Evolutionary conservation across 192 early-diverging fungal species (phyloP).

Genomic region (Umbelopsis sp.): DNA sequence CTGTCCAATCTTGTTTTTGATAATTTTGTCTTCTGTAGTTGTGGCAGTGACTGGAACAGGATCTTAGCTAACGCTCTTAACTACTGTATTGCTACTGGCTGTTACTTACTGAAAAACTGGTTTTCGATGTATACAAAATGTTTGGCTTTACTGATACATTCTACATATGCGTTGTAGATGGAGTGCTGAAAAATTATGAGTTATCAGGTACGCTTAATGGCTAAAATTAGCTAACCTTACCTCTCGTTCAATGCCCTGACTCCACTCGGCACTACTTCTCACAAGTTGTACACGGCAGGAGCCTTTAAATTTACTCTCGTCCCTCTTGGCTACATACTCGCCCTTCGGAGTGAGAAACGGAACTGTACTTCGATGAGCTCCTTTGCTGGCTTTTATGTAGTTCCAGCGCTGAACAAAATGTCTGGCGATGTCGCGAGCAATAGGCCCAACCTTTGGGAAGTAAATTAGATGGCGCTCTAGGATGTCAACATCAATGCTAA

Average conservation of each 20-base stretch:
- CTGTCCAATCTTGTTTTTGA: slow-evolving; percentile 44
- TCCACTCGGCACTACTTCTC: slow-evolving; percentile 74
- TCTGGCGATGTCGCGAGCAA: slow-evolving; percentile 82
- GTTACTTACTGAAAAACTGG: slow-evolving; percentile 82
- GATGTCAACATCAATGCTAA: neutral
- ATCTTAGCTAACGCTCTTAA: neutral
- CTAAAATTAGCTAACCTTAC: slow-evolving; percentile 20
- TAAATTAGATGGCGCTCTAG: neutral
- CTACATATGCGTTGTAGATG: slow-evolving; percentile 83
- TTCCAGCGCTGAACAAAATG: slow-evolving; percentile 95
- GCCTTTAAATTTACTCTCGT: slow-evolving; percentile 62
- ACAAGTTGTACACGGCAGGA: slow-evolving; percentile 71
- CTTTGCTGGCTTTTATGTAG: slow-evolving; percentile 78
- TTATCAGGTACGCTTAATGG: neutral
- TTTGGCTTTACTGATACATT: slow-evolving; percentile 71
- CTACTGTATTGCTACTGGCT: no score
- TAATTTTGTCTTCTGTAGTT: slow-evolving; percentile 20
- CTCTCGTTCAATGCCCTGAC: slow-evolving; percentile 64
- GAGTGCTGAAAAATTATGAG: slow-evolving; percentile 52
- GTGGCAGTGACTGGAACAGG: slow-evolving; percentile 21
- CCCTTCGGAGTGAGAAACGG: slow-evolving; percentile 77
- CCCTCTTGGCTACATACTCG: slow-evolving; percentile 65
- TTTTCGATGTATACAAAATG: slow-evolving; percentile 96
- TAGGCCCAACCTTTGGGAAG: slow-evolving; percentile 57
- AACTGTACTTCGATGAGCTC: slow-evolving; percentile 57